Percentiles rank a stretch among this genome's conserved stretches.
Evolutionary conservation across 139 green algal genomes (phyloP).

Genomic region (Chlorella sorokiniana): DNA sequence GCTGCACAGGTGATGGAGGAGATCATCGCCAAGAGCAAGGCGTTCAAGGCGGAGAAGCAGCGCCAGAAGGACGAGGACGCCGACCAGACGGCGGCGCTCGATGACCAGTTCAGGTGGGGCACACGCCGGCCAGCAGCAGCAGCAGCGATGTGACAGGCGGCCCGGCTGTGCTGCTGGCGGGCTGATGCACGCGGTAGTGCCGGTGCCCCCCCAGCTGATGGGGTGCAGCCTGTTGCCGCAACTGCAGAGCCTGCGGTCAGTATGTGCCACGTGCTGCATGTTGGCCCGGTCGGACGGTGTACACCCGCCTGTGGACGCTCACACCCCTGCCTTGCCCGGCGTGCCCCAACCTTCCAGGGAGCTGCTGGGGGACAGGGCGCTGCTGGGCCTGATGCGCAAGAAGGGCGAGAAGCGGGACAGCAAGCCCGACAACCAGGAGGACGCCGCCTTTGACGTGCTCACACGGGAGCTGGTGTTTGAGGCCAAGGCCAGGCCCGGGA

Average conservation of each 20-base stretch:
- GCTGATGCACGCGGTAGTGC: not conserved
- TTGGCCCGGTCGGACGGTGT: too few species aligned
- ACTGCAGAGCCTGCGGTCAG: too few species aligned
- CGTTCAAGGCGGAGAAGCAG: conserved; percentile 70
- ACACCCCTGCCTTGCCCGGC: not conserved
- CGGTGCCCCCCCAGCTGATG: too few species aligned
- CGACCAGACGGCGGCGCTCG: conserved; percentile 73
- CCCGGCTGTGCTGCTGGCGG: not conserved
- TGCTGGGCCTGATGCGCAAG: conserved; percentile 28
- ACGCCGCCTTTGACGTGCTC: conserved; percentile 72
- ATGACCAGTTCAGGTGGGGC: conserved; percentile 68
- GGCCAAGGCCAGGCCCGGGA: conserved; percentile 67
- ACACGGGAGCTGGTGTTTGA: conserved; percentile 78
- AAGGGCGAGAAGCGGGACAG: conserved; percentile 30
- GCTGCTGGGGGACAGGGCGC: conserved; percentile 26
- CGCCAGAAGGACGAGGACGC: conserved; percentile 90
- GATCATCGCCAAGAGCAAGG: conserved; percentile 96
- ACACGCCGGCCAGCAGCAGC: too few species aligned
- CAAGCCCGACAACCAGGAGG: conserved; percentile 53
- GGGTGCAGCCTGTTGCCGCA: too few species aligned
- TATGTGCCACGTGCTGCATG: too few species aligned
- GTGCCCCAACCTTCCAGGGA: not conserved
- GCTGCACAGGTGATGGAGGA: conserved; percentile 94
- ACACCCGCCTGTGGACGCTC: not conserved
- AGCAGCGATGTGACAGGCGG: too few species aligned